A percentile compares a stretch with the other conserved stretches of the same genome.
Conservation (phyloP, 805 yeast species). For the Suhomyces emberorum region DNA sequence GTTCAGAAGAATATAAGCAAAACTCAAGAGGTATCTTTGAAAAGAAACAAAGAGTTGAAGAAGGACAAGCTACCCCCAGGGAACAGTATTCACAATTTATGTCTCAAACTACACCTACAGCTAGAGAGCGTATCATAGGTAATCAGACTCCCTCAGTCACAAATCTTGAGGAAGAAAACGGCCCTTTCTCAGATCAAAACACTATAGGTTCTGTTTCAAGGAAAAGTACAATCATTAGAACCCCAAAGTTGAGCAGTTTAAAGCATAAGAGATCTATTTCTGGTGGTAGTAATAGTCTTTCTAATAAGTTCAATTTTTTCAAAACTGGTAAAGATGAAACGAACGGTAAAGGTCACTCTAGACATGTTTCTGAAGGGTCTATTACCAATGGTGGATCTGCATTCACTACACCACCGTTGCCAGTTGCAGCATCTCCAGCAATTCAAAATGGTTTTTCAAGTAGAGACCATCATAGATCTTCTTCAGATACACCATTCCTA, state of each 20-base stretch:
- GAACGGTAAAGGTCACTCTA: constrained; percentile 28
- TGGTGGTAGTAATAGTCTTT: constrained; percentile 28
- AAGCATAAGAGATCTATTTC: constrained; percentile 41
- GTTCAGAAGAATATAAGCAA: neutral
- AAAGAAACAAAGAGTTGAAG: constrained; percentile 1
- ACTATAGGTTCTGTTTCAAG: constrained; percentile 17
- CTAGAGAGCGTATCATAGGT: constrained; percentile 5
- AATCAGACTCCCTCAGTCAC: constrained; percentile 31
- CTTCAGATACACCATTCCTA: constrained; percentile 40
- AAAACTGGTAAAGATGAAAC: constrained; percentile 21
- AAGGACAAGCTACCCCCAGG: constrained; percentile 2
- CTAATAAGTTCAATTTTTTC: constrained; percentile 33
- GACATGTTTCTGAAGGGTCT: constrained; percentile 41
- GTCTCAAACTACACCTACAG: constrained; percentile 2
- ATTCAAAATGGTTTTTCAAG: constrained; percentile 5
- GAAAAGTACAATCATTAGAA: constrained; percentile 26
- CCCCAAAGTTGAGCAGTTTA: constrained; percentile 29
- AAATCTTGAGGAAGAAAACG: constrained; percentile 26
- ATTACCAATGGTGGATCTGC: constrained; percentile 22
- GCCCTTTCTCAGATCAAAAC: neutral
- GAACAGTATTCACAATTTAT: neutral
- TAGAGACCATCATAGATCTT: constrained; percentile 37
- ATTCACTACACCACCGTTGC: constrained; percentile 44
- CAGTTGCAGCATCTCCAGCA: constrained; percentile 32
- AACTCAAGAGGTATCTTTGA: constrained; percentile 1